Evolutionary conservation across 768 basidiomycete species (phyloP).

Genomic region (Boletus rubroflammeus): DNA sequence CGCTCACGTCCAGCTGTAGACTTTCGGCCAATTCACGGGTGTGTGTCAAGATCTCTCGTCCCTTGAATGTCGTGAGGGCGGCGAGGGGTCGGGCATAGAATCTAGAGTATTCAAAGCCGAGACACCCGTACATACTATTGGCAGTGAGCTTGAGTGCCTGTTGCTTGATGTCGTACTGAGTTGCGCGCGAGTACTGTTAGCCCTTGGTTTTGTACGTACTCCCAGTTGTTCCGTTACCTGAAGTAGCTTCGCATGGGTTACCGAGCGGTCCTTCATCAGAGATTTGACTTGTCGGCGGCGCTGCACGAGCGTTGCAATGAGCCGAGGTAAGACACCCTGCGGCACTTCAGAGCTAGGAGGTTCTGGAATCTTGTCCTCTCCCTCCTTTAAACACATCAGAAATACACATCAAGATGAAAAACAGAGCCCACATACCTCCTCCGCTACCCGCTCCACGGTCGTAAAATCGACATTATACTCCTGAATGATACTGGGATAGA

Average conservation of each 20-base stretch:
- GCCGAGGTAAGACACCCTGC: slow-evolving; percentile 92
- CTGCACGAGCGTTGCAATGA: slow-evolving; percentile 94
- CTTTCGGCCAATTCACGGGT: slow-evolving; percentile 91
- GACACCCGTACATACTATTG: slow-evolving; percentile 99
- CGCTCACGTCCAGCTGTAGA: slow-evolving; percentile 78
- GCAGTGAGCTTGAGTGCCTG: slow-evolving; percentile 96
- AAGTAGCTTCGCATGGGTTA: slow-evolving; percentile 68
- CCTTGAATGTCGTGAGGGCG: slow-evolving; percentile 95
- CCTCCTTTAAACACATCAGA: slow-evolving; percentile 35
- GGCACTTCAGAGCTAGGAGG: slow-evolving; percentile 66
- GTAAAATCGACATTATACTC: slow-evolving; percentile 99
- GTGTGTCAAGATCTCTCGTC: slow-evolving; percentile 93
- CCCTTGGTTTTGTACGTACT: neutral
- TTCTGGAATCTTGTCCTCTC: slow-evolving; percentile 87
- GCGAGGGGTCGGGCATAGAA: slow-evolving; percentile 98
- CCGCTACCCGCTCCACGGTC: slow-evolving; percentile 73
- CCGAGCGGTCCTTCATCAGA: slow-evolving; percentile 86
- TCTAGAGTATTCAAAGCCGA: slow-evolving; percentile 94
- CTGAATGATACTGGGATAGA: slow-evolving; percentile 99
- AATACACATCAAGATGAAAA: neutral
- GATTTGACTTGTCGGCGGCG: slow-evolving; percentile 88
- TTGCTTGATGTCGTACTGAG: slow-evolving; percentile 94
- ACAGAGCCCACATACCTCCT: slow-evolving; percentile 41
- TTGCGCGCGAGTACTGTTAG: neutral
- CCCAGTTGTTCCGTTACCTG: slow-evolving; percentile 53